Evolutionary conservation across 108 stramenopile genomes (phyloP).

Genomic region (Conticribra weissflogii): DNA sequence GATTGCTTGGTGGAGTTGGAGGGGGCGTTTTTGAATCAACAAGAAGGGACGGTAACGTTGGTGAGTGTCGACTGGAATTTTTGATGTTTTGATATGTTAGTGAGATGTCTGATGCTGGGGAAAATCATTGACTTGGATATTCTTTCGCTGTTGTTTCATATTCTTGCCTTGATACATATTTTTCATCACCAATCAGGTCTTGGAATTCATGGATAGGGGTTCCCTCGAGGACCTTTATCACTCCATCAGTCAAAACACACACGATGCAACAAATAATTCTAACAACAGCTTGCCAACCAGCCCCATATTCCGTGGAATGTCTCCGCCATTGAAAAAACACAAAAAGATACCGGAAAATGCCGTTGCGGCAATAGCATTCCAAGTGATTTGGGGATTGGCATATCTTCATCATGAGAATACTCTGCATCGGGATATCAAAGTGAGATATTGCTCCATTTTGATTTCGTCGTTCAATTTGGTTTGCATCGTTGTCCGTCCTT

Average conservation of each 20-base stretch:
- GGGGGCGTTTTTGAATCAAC: slow-evolving; percentile 73
- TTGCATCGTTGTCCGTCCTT: neutral
- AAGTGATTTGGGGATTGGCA: slow-evolving; percentile 84
- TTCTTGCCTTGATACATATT: neutral
- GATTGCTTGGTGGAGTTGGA: slow-evolving; percentile 71
- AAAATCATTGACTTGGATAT: too few relatives aligned
- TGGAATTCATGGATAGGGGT: slow-evolving; percentile 87
- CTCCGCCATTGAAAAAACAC: slow-evolving; percentile 4
- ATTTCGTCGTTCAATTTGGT: neutral
- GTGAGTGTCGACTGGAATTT: neutral
- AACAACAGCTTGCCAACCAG: slow-evolving; percentile 19
- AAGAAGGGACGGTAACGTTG: slow-evolving; percentile 19
- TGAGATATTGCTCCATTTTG: neutral
- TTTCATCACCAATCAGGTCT: slow-evolving; percentile 34
- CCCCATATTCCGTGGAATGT: slow-evolving; percentile 35
- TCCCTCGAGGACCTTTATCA: slow-evolving; percentile 50
- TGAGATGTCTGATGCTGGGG: too few relatives aligned
- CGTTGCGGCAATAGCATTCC: slow-evolving; percentile 74
- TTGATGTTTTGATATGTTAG: neutral
- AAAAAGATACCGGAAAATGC: slow-evolving; percentile 53
- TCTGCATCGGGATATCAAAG: slow-evolving; percentile 91
- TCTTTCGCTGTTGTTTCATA: neutral
- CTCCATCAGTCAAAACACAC: slow-evolving; percentile 9
- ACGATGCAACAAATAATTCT: neutral
- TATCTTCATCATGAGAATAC: slow-evolving; percentile 85